Base-by-base conservation (phyloP, 257 asterid genomes). In the Apocynum venetum region DNA sequence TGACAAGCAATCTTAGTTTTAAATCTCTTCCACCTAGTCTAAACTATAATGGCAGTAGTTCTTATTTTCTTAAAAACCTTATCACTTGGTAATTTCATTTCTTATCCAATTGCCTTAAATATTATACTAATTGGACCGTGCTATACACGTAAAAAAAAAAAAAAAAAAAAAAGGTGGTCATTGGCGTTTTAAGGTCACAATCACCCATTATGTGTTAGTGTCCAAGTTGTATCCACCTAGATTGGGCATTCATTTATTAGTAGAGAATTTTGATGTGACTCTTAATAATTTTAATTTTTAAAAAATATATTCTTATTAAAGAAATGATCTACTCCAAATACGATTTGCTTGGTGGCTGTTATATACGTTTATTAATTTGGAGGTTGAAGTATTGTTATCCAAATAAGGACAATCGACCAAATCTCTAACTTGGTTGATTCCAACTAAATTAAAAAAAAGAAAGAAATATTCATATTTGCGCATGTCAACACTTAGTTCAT, bases 341-440 rank as follows among this genome's bases (percentile, higher is more conserved):
- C 8, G 2, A 8, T 31, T 46, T 20, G 40, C 8, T 41, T 69
- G 55, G 73, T 44, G 73, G 73, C 38, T 36, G 7, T 35, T 35
- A 9, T 35, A 8, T n/a, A 20, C 8, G 14, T 73, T 14, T 35
- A 51, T 53, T 38, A 73, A 73, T 49, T 53, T 73, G 77, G 64
- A 51, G 77, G 77, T 73, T 73, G 61, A 51, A 38, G 38, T 73
- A 57, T 51, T 73, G 77, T 73, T 73, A 35, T 73, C 36, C 66
- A 38, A 38, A 38, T 73, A 11, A 73, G 65, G 40, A 73, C 77
- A 73, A 73, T 53, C 40, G 1, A 73, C 66, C 77, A 52, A 53
- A 53, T 73, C 77, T 53, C 47, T 8, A 52, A 35, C 47, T 53
- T 38, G 49, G 49, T 53, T 31, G 47, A 35, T 57, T 52, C 77